Conservation (phyloP, 768 basidiomycete species). For the Phlegmacium glaucopus region DNA sequence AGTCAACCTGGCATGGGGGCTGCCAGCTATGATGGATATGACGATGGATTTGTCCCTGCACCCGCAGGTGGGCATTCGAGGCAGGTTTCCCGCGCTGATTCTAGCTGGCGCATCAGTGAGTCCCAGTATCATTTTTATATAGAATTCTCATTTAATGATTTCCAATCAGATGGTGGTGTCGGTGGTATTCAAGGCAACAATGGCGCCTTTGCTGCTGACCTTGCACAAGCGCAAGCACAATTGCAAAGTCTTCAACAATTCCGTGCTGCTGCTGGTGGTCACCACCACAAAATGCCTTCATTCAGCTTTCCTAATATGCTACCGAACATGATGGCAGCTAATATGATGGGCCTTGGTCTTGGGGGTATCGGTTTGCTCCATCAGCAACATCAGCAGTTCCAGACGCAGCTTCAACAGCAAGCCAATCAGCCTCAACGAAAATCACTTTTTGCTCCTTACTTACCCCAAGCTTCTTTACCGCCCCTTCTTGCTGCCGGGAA, state of each 20-base stretch:
- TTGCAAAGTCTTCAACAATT: slow-evolving; percentile 95
- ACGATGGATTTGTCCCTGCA: slow-evolving; percentile 69
- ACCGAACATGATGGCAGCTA: slow-evolving; percentile 95
- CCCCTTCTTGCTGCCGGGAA: slow-evolving; percentile 96
- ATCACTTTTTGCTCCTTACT: slow-evolving; percentile 96
- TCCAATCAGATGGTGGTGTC: slow-evolving; percentile 65
- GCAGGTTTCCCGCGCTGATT: slow-evolving; percentile 72
- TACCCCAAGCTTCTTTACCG: slow-evolving; percentile 95
- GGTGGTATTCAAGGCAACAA: slow-evolving; percentile 61
- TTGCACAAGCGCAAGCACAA: slow-evolving; percentile 96
- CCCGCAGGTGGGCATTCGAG: slow-evolving; percentile 71
- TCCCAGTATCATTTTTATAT: slow-evolving; percentile 14
- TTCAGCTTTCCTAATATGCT: slow-evolving; percentile 99
- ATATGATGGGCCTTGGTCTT: slow-evolving; percentile 88
- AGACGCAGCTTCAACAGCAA: slow-evolving; percentile 93
- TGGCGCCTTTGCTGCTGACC: slow-evolving; percentile 66
- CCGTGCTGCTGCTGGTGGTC: slow-evolving; percentile 90
- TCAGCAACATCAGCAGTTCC: slow-evolving; percentile 93
- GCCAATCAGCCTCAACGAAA: slow-evolving; percentile 92
- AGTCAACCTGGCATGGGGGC: slow-evolving; percentile 45
- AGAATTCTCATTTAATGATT: slow-evolving; percentile 8
- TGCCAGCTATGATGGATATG: slow-evolving; percentile 61
- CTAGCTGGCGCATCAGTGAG: slow-evolving; percentile 88
- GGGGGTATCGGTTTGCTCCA: slow-evolving; percentile 84
- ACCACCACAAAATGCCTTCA: slow-evolving; percentile 95